Evolutionary conservation across 2,329 filamentous ascomycete genomes (phyloP).

Genomic region (Botryotinia narcissicola): DNA sequence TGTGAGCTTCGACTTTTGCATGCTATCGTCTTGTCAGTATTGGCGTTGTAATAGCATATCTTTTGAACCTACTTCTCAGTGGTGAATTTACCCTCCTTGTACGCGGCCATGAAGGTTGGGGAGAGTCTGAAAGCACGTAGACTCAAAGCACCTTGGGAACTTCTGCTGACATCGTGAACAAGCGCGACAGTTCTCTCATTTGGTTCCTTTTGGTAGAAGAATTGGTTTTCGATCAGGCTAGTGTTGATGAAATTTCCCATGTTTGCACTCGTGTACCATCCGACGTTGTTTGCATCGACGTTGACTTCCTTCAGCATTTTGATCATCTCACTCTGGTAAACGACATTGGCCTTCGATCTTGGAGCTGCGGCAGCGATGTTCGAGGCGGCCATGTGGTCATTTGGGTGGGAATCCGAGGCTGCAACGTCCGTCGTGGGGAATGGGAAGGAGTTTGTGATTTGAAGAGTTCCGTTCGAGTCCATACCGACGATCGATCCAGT

Average conservation of each 20-base stretch:
- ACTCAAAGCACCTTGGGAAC: slow-evolving; percentile 85
- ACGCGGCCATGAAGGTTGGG: slow-evolving; percentile 81
- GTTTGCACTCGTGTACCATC: slow-evolving; percentile 97
- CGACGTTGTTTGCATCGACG: slow-evolving; percentile 95
- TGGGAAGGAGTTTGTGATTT: slow-evolving; percentile 93
- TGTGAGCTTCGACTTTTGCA: slow-evolving; percentile 90
- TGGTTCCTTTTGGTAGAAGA: slow-evolving; percentile 88
- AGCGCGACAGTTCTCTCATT: slow-evolving; percentile 86
- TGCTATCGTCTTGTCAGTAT: slow-evolving; percentile 49
- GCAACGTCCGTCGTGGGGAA: slow-evolving; percentile 81
- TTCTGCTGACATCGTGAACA: slow-evolving; percentile 93
- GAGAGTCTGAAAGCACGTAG: slow-evolving; percentile 89
- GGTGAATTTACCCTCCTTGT: slow-evolving; percentile 95
- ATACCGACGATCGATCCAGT: slow-evolving; percentile 92
- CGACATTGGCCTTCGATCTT: slow-evolving; percentile 82
- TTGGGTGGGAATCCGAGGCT: slow-evolving; percentile 68
- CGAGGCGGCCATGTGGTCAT: slow-evolving; percentile 61
- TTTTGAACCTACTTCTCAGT: slow-evolving; percentile 74
- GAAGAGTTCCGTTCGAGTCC: slow-evolving; percentile 76
- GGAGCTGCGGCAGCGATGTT: slow-evolving; percentile 82
- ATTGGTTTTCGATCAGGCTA: slow-evolving; percentile 96
- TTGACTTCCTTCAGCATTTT: slow-evolving; percentile 95
- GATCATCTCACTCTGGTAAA: slow-evolving; percentile 96
- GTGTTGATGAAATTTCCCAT: slow-evolving; percentile 98
- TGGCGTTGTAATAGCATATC: background rate